These are phyloP conservation scores for Centrapalus pauciflorus DNA, from an alignment of 129 eudicot species.

Conservation along the genomic window DNA sequence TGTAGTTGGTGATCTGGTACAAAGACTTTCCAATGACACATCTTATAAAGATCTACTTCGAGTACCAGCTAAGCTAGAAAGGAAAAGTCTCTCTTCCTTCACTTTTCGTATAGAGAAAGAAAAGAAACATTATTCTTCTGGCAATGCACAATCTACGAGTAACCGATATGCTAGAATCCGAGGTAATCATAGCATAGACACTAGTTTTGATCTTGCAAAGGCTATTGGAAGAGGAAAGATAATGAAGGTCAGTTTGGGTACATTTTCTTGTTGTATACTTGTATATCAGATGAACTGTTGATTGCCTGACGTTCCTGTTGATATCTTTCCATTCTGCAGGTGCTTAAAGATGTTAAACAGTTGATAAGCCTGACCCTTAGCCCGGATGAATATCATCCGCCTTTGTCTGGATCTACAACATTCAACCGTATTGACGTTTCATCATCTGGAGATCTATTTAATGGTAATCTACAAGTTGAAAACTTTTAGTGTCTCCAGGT, in stretches of 20 bases:
- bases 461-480: conserved; percentile 39
- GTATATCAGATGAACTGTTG: neutral
- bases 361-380: conserved; percentile 51
- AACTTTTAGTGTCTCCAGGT: neutral
- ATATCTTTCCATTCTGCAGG: conserved; percentile 38
- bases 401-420: conserved; percentile 85
- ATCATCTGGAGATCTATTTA: conserved; percentile 64
- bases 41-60: conserved; percentile 53
- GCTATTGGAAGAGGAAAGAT: conserved; percentile 61
- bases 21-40: conserved; percentile 32
- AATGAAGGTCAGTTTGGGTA: conserved; percentile 53
- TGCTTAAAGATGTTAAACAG: conserved; percentile 62
- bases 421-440: conserved; percentile 77
- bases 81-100: conserved; percentile 57
- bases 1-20: conserved; percentile 46
- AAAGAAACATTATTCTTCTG: conserved; percentile 30
- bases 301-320: conserved; percentile 1
- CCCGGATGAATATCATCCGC: conserved; percentile 62
- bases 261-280: neutral
- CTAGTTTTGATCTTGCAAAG: conserved; percentile 63
- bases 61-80: conserved; percentile 80
- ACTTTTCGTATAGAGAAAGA: conserved; percentile 61
- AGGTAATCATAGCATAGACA: conserved; percentile 48
- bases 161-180: conserved; percentile 37
- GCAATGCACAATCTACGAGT: conserved; percentile 30